Conservation (phyloP, 2,329 filamentous ascomycete species). For the Botrytis sinoallii region DNA sequence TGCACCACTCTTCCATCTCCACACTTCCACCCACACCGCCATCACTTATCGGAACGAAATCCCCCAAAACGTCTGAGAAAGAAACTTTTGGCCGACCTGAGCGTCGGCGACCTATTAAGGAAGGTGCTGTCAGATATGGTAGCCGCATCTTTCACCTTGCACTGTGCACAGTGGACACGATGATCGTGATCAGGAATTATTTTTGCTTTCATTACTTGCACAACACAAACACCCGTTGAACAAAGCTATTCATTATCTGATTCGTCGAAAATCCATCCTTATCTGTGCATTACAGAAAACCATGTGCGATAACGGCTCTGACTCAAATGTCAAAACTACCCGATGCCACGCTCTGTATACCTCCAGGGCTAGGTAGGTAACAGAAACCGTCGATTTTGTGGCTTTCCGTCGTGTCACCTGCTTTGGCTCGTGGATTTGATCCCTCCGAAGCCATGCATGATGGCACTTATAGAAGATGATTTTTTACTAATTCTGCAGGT, state of each 20-base stretch:
- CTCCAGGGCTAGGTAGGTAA: neutral
- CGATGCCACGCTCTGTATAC: neutral
- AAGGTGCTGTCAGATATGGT: neutral
- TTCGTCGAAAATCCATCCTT: neutral
- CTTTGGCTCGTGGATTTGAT: neutral
- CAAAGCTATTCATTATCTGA: neutral
- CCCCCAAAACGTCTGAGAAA: neutral
- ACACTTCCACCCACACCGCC: slow-evolving; percentile 15
- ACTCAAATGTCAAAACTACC: neutral
- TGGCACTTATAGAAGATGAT: neutral
- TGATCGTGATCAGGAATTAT: neutral
- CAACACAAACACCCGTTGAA: neutral
- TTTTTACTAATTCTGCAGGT: neutral
- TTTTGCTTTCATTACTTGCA: neutral
- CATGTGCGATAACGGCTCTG: slow-evolving; percentile 8
- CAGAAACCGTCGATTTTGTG: neutral
- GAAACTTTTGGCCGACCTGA: neutral
- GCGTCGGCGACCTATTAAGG: neutral
- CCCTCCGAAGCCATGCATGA: neutral
- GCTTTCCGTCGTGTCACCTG: neutral
- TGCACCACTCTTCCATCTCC: slow-evolving; percentile 9
- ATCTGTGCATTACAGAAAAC: neutral
- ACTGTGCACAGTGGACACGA: slow-evolving; percentile 12
- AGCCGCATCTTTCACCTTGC: neutral
- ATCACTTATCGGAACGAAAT: neutral